Percentiles rank a stretch among this genome's conserved stretches.
Conservation (phyloP, 1,139 yeast species). For the Hansenula lynferdii region DNA sequence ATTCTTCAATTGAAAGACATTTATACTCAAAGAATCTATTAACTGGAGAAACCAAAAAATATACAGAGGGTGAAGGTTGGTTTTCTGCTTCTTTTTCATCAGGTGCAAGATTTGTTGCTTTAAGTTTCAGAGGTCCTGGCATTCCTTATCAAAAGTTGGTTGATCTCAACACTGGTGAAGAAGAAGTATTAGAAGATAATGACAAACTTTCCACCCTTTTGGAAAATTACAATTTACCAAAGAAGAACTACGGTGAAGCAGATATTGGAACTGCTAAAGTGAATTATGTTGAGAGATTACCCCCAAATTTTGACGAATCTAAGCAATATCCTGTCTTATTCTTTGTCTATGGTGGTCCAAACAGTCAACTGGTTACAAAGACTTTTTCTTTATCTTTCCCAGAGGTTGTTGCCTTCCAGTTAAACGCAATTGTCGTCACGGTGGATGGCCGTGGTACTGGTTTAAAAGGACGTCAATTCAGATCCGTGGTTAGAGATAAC, state of each 20-base stretch:
- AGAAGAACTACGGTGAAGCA: slow-evolving; percentile 39
- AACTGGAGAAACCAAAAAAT: slow-evolving; percentile 45
- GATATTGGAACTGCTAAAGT: slow-evolving; percentile 42
- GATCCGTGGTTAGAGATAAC: slow-evolving; percentile 60
- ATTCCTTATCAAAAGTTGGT: slow-evolving; percentile 63
- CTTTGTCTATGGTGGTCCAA: slow-evolving; percentile 81
- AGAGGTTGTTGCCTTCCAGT: slow-evolving; percentile 61
- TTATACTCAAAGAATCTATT: slow-evolving; percentile 43
- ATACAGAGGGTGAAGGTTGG: slow-evolving; percentile 56
- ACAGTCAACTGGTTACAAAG: slow-evolving; percentile 62
- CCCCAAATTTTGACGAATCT: slow-evolving; percentile 50
- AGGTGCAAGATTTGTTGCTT: slow-evolving; percentile 57
- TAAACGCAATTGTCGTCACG: slow-evolving; percentile 69
- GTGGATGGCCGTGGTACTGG: slow-evolving; percentile 88
- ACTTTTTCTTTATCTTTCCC: slow-evolving; percentile 53
- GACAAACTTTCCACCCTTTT: slow-evolving; percentile 34
- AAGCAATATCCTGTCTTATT: slow-evolving; percentile 62
- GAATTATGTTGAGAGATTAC: slow-evolving; percentile 59
- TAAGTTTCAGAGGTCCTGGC: slow-evolving; percentile 60
- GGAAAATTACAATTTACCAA: slow-evolving; percentile 44
- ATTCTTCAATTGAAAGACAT: slow-evolving; percentile 59
- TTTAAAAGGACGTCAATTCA: slow-evolving; percentile 52
- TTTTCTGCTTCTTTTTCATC: slow-evolving; percentile 64
- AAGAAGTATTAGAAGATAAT: slow-evolving; percentile 43
- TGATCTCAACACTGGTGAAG: slow-evolving; percentile 35